Evolutionary conservation across 306 rosid species (phyloP), one percentile per base, ranked within the genome.

Genomic region (Datisca glomerata): DNA sequence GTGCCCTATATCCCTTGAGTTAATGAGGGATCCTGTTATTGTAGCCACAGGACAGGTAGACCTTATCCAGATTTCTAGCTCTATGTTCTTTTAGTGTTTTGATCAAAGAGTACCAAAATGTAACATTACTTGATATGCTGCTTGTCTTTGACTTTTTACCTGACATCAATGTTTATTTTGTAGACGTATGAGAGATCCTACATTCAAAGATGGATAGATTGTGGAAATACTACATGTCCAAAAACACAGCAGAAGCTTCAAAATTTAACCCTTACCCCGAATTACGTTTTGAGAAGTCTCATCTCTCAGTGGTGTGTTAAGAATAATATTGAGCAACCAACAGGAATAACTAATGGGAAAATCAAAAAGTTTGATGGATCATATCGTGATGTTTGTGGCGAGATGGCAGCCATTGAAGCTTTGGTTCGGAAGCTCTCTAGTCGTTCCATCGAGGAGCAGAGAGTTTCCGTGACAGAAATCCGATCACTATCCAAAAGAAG

Each of bases 11-110:
- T 91, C 98, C 56, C 65, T 91, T 68, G 98, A 91, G 69, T 60
- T 84, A 44, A 78, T 91, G 98, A 74, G 86, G 57, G 98, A 91
- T 71, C 98, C 98, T 48, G 98, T 91, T 56, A 91, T 84, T 59
- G 96, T 91, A 47, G 72, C 98, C 61, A 91, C 98, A 0, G 98
- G 98, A 34, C 98, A 91, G 98, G 98, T 80, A 62, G 43, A 43
- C 24, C 45, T 56, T 53, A 47, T 47, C 32, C 31, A 31, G 43
- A 9, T 43, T 34, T 1, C 13, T 31, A 12, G 20, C 13, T 21
- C 13, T 7, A 2, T 9, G 3, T 31, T 18, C 5, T 31, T n/a
- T 17, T 4, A 35, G 37, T 17, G 32, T 39, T 28, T 44, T 49
- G 22, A 16, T 51, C 47, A 12, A n/a, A 24, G 23, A 2, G 28